Evolutionary conservation across 23 red algal genomes (phyloP), one percentile per base, ranked within the genome.

Genomic region (Chondrus crispus): DNA sequence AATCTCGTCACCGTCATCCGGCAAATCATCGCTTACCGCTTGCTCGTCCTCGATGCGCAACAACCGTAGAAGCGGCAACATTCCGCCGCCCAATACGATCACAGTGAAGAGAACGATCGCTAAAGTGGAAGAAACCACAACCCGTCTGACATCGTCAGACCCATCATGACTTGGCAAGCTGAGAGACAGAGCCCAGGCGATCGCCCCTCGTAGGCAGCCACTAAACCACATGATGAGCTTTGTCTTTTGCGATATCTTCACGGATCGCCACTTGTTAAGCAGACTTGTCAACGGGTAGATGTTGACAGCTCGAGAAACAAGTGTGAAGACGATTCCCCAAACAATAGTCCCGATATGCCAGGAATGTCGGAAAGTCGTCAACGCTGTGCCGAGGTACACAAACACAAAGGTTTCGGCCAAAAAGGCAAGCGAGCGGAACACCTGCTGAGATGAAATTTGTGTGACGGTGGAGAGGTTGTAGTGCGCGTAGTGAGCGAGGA

Each of bases 151-250:
- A 68, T 98, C 96, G 44, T 95, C 93, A 24, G 90, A 88, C 20
- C 87, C 87, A 68, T 90, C 74, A 2, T 73, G 85, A 33, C 80
- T 81, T 13, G 97, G 93, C 42, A 99, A 91, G 57, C 93, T 96
- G 20, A 99, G 84, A 26, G 97, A 99, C 13, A 99, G 91, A 12
- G 97, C 97, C 87, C 95, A 99, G n/a, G 97, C 97, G 41, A 99
- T 96, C 41, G 97, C 97, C 0, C 97, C 97, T 26, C 97, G 86
- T 16, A 99, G 81, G 36, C 71, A 90, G 36, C 97, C 97, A n/a
- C 94, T 96, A 75, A 99, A 99, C 97, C 97, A 99, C 93, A 99
- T 94, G 38, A 99, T 93, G 9, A 99, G 84, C 48, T 96, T 91
- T 42, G 93, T 99, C 41, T 95, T 99, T 44, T 68, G 53, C 40